phyloP scores from a whole-genome alignment of 2,329 filamentous ascomycete genomes.

The Sporothrix brunneoviolacea region DNA sequence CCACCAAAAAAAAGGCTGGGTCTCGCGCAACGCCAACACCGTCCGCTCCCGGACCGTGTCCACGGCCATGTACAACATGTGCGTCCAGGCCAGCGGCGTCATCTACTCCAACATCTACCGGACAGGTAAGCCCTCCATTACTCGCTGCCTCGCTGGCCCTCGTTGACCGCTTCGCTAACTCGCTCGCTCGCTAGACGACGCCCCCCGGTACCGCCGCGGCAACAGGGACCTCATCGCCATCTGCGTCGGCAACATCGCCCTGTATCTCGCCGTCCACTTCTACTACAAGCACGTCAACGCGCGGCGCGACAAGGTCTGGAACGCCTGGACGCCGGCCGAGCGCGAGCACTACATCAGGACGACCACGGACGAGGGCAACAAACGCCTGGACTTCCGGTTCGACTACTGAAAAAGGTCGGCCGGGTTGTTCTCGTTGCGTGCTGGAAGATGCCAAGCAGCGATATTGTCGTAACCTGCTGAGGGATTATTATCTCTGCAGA shows the following conservation, averaged over 20 bases:
- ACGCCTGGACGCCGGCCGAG: conserved; percentile 25
- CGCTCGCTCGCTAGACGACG: no score
- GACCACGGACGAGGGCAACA: conserved; percentile 26
- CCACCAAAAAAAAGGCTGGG: no score
- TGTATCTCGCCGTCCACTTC: conserved; percentile 32
- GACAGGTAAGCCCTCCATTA: no score
- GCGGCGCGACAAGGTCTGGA: conserved; percentile 23
- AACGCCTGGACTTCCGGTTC: conserved; percentile 27
- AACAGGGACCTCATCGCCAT: conserved; percentile 50
- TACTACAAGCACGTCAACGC: conserved; percentile 27
- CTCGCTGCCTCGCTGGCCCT: no score
- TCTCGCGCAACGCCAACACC: conserved; percentile 51
- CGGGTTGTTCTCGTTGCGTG: no score
- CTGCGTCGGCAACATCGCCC: conserved; percentile 37
- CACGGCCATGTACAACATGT: conserved; percentile 56
- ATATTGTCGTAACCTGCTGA: no score
- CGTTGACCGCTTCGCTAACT: no score
- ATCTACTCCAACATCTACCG: conserved; percentile 36
- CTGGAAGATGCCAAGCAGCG: no score
- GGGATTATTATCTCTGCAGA: no score
- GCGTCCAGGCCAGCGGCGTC: conserved; percentile 36
- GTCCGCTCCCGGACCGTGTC: conserved; percentile 57
- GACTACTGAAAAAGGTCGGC: no score
- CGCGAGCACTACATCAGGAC: conserved; percentile 24
- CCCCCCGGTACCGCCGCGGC: conserved; percentile 45